Base-by-base conservation (phyloP, 305 asterid genomes). In the Andrographis paniculata region DNA sequence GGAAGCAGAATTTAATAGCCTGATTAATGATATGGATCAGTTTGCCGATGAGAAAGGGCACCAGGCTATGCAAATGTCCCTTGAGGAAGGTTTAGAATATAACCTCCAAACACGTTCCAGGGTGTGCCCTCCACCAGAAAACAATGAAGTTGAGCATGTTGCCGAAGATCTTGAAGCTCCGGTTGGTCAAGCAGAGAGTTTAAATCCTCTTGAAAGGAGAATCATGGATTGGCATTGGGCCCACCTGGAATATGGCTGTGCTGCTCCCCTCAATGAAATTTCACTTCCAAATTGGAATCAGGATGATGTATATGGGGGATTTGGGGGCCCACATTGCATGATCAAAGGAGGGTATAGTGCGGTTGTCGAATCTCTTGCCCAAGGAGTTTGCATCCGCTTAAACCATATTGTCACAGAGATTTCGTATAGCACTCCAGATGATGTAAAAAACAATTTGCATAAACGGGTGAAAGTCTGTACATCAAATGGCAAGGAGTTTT, bases 181-280 rank as follows among this genome's bases (percentile, higher is more conserved):
- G 31, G 54, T 59, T 58, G 57, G 50, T 55, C 65, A 50, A 36
- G 58, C 62, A 31, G 84, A 67, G 71, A 69, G 64, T 20, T 60
- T 82, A 77, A 85, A 70, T 73, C 97, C 94, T 68, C 80, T 80
- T 42, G 97, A 92, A 77, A 81, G 99, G 76, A 87, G 99, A 74
- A 94, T 87, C 55, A 92, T 92, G 91, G 93, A 92, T 78, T 92
- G 99, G 99, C 99, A 92, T 76, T 87, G 87, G 61, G 99, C 99
- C 14, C 86, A 92, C 70, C 66, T 92, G 62, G 99, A 92, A 70
- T 87, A 92, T 67, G 97, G 99, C 20, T 92, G 97, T 66, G 97
- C 97, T 62, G 91, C 99, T 47, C 64, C 74, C 69, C 95, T 92
- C 42, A 68, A 79, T 71, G 93, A 87, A 49, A 97, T 87, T 21